Conservation (phyloP, 2,329 filamentous ascomycete genomes). For the Biscogniauxia mediterranea region DNA sequence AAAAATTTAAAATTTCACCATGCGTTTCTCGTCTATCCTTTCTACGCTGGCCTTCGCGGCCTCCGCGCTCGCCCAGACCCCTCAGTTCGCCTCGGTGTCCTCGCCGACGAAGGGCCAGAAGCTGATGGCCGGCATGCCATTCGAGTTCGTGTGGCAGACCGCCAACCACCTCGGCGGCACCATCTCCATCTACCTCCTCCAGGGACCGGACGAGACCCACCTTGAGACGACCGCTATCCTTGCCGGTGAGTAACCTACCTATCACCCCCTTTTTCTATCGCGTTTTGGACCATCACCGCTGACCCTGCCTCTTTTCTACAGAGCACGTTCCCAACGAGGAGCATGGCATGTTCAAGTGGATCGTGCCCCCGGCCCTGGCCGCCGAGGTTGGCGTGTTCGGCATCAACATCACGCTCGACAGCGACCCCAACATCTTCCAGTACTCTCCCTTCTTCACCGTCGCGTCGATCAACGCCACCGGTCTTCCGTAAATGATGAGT, state of each 20-base stretch:
- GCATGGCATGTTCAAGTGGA: neutral
- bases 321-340: neutral
- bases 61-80: neutral
- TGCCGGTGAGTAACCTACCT: neutral
- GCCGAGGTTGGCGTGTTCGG: neutral
- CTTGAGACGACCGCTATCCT: neutral
- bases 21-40: neutral
- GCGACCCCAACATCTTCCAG: neutral
- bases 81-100: neutral
- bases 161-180: constrained; percentile 2
- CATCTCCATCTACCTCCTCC: constrained; percentile 9
- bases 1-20: neutral
- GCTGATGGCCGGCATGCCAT: neutral
- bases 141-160: neutral
- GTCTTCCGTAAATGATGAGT: neutral
- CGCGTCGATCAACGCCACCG: neutral
- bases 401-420: neutral
- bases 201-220: neutral
- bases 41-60: neutral
- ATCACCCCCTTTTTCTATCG: neutral
- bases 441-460: neutral
- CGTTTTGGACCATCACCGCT: neutral
- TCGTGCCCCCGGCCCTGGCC: neutral
- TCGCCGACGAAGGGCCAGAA: neutral
- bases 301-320: neutral